Evolutionary conservation across 495 filamentous ascomycete genomes (phyloP), one percentile per base, ranked within the genome.

Genomic region (Margaritispora aquatica): DNA sequence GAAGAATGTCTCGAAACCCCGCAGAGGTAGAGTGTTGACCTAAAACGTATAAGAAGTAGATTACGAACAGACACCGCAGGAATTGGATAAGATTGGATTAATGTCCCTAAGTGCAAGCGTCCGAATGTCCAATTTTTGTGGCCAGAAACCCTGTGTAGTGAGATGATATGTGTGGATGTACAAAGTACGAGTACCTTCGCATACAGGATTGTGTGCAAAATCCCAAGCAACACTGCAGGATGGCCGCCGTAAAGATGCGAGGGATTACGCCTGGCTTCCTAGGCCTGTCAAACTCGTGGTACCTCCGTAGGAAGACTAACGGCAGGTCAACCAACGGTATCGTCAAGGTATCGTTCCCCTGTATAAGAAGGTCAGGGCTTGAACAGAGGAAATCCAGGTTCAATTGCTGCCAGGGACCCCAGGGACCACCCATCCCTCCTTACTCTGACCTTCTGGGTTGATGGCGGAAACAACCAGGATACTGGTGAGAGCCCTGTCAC

Each of bases 341-440:
- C 58, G 50, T 54, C 19, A n/a, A n/a, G n/a, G n/a, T n/a, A n/a
- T n/a, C n/a, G n/a, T n/a, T 60, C 36, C 58, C 58, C 51, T 60
- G 58, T 60, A 44, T 34, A 10, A 8, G 17, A 44, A n/a, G 38
- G 19, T 17, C 4, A 44, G 38, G 38, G 15, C 15, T n/a, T 8
- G 7, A 8, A 44, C 11, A 44, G 38, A 44, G 5, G 13, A 5
- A 44, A 17, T 15, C 38, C n/a, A n/a, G n/a, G n/a, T 44, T 44
- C 38, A n/a, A 44, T 44, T 44, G 15, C 19, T 44, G 38, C 38
- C n/a, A n/a, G n/a, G n/a, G n/a, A n/a, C n/a, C n/a, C n/a, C n/a
- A 44, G 38, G 38, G 38, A 44, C 38, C 38, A 9, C n/a, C n/a
- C n/a, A n/a, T n/a, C n/a, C n/a, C n/a, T n/a, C n/a, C n/a, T n/a